Evolutionary conservation across 768 basidiomycete genomes (phyloP), one percentile per base, ranked within the genome.

Genomic region (Tricholoma furcatifolium): DNA sequence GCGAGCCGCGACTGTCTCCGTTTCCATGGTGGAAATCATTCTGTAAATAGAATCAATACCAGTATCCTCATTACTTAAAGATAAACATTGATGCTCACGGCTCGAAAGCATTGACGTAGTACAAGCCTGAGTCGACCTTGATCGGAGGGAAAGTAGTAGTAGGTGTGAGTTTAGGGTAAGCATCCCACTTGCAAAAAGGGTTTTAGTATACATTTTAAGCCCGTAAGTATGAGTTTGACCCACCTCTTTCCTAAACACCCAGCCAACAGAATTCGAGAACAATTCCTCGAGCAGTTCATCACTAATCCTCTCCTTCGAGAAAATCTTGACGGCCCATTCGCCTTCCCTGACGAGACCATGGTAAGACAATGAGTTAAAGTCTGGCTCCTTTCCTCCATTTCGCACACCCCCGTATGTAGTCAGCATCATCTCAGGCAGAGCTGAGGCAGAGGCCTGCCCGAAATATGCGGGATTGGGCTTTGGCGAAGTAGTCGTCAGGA

Each of bases 21-120:
- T 95, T 68, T 98, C 95, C 95, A 98, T 97, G 6, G 92, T 93
- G 12, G 86, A 90, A 42, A 94, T 88, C 60, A 92, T 82, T 30
- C 89, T 90, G 54, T 9, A 56, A 40, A 54, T 23, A 14, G 18
- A 52, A 30, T 41, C 50, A 41, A 54, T 35, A 41, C 18, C 38
- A 15, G n/a, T 17, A 23, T 54, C 51, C 24, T 31, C n/a, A n/a
- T n/a, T n/a, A n/a, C n/a, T 15, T 42, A 36, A 23, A 38, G 42
- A 47, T 49, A 44, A 48, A 12, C 42, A 2, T 39, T 21, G 48
- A 11, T 14, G 81, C 86, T 62, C 71, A 89, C 83, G 92, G 86
- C 72, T 98, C 96, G 57, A 97, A 89, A 1, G 90, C 83, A 59
- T 94, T 96, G 42, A 93, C 86, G 62, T 98, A 98, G 72, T 91